Evolutionary conservation across 1,284 basidiomycete species (phyloP).

Genomic region (Chondrostereum purpureum): DNA sequence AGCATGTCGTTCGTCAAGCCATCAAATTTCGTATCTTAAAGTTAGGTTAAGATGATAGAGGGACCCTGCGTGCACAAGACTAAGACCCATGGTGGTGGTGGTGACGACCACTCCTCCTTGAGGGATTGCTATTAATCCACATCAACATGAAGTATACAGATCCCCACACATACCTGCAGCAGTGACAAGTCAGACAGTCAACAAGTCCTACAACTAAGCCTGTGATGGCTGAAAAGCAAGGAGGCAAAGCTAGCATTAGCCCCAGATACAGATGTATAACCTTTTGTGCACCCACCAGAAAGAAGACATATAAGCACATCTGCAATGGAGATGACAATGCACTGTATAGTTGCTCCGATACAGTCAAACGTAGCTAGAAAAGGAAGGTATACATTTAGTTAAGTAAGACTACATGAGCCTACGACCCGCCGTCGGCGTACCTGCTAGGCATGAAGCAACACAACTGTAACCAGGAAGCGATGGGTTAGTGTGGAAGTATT

Average conservation of each 20-base stretch:
- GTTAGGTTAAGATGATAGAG: too few species aligned
- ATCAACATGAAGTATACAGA: too few species aligned
- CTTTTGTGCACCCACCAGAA: background rate
- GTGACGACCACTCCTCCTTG: too few species aligned
- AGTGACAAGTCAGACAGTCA: constrained; percentile 1
- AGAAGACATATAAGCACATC: background rate
- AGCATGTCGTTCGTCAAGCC: too few species aligned
- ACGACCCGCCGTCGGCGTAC: background rate
- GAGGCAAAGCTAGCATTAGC: background rate
- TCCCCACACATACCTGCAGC: constrained; percentile 1
- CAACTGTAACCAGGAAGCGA: background rate
- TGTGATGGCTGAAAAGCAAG: background rate
- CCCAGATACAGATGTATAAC: background rate
- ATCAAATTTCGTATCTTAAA: too few species aligned
- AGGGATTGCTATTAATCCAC: too few species aligned
- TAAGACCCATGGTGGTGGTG: too few species aligned
- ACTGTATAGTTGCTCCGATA: constrained; percentile 1
- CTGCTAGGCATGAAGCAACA: background rate
- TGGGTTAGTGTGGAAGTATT: background rate
- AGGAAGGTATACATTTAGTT: background rate
- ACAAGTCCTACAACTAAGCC: background rate
- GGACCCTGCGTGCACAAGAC: too few species aligned
- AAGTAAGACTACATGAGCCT: too few species aligned
- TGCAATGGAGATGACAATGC: constrained; percentile 1
- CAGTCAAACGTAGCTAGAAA: background rate